These are phyloP conservation scores for Colletotrichum sp. DNA, from an alignment of 2,329 filamentous ascomycete species.

Conservation along the genomic window DNA sequence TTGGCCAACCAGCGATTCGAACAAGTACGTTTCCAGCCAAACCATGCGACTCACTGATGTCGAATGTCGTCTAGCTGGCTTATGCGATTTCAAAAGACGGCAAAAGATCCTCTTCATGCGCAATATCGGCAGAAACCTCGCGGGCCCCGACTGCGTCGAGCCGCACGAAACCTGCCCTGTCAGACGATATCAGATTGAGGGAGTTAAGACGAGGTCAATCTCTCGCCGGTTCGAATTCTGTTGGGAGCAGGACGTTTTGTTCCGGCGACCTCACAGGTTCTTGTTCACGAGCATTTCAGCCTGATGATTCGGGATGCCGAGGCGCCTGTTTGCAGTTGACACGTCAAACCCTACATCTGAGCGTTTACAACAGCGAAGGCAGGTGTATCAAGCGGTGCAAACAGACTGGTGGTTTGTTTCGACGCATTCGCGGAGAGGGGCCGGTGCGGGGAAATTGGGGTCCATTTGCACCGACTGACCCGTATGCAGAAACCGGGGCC, in stretches of 20 bases:
- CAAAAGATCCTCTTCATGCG: not conserved
- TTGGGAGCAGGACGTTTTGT: not conserved
- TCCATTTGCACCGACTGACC: not conserved
- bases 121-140: not conserved
- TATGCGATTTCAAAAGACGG: not conserved
- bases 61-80: not conserved
- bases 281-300: not conserved
- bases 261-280: not conserved
- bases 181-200: not conserved
- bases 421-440: not conserved
- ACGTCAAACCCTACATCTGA: not conserved
- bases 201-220: not conserved
- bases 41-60: not conserved
- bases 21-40: not conserved
- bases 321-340: not conserved
- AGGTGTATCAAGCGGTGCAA: not conserved
- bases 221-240: not conserved
- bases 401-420: not conserved
- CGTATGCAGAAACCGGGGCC: not conserved
- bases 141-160: not conserved
- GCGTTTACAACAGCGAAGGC: not conserved
- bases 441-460: constrained; percentile 13
- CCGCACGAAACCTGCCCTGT: not conserved
- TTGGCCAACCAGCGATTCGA: not conserved
- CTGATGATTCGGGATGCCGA: not conserved